Base-by-base conservation (phyloP, 257 asterid species). In the Echium plantagineum region DNA sequence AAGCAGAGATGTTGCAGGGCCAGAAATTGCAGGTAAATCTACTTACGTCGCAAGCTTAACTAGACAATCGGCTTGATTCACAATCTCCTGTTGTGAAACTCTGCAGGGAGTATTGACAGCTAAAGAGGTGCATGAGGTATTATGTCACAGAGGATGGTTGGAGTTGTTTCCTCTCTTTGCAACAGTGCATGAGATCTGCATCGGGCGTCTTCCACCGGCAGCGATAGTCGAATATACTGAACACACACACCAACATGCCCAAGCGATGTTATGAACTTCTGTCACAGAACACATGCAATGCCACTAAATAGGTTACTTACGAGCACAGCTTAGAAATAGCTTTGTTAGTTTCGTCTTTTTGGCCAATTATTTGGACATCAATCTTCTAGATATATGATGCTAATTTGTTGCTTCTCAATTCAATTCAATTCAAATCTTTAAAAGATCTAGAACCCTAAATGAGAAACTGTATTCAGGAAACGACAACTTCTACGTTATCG, bases 1-100 rank as follows among this genome's bases (percentile, higher is more conserved):
- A 89, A 75, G 90, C 90, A 19, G 95, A 86, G 80, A 81, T 89
- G 95, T 62, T 86, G 79, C 88, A 84, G 75, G 97, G 97, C 63
- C 95, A 89, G 73, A 89, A 89, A 67, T 75, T 89, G 64, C 95
- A 89, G 95, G 97, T 86, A 67, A 18, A 4, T 53, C 1, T 18
- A 53, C 57, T 21, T 35, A 7, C 12, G 49, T 53, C 2, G 21
- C 17, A 17, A 18, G 2, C 15, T n/a, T 2, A 2, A n/a, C 15
- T 18, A 21, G 57, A 21, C 15, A 21, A 21, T 17, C 3, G 21
- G 35, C 26, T 22, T 26, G 20, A 58, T 62, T 47, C 24, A 32
- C 66, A 48, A 42, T 70, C 38, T 18, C 21, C 0, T 42, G 57
- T 21, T 47, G 48, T 22, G 52, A 53, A 58, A 5, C 66, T 58